Evolutionary conservation across 305 asterid genomes (phyloP).

Genomic region (Rubia balearica): DNA sequence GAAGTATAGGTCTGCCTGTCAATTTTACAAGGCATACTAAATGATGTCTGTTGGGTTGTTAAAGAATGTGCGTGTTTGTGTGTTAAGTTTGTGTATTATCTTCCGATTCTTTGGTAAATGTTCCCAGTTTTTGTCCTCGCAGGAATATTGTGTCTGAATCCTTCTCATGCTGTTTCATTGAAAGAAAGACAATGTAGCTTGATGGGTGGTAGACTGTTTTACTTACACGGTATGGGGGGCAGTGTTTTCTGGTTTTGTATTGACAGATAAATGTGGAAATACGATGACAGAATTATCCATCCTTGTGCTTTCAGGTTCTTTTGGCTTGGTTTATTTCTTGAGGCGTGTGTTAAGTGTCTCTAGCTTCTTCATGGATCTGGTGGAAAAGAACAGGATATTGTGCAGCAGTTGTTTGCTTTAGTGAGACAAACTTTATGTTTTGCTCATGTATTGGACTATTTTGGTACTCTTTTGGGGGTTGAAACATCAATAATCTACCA

Average conservation of each 20-base stretch:
- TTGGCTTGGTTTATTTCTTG: constrained; percentile 29
- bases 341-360: constrained; percentile 18
- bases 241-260: too few relatives aligned
- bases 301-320: constrained; percentile 25
- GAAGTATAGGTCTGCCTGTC: too few relatives aligned
- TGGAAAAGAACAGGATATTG: constrained; percentile 15
- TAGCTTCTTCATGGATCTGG: constrained; percentile 9
- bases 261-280: neutral
- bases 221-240: too few relatives aligned
- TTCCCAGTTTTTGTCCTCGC: constrained; percentile 10
- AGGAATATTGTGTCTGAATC: constrained; percentile 47
- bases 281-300: neutral
- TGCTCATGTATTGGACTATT: constrained; percentile 1
- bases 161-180: constrained; percentile 62
- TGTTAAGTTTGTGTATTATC: too few relatives aligned
- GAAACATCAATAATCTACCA: neutral
- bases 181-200: constrained; percentile 48
- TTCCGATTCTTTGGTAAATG: too few relatives aligned
- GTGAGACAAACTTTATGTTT: neutral
- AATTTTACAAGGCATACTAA: too few relatives aligned
- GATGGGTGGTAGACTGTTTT: constrained; percentile 46
- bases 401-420: constrained; percentile 18
- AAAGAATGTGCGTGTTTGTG: too few relatives aligned
- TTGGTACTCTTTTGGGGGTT: constrained; percentile 2
- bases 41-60: too few relatives aligned